phyloP scores from a whole-genome alignment of 768 basidiomycete genomes.

The Kwoniella sp. region DNA sequence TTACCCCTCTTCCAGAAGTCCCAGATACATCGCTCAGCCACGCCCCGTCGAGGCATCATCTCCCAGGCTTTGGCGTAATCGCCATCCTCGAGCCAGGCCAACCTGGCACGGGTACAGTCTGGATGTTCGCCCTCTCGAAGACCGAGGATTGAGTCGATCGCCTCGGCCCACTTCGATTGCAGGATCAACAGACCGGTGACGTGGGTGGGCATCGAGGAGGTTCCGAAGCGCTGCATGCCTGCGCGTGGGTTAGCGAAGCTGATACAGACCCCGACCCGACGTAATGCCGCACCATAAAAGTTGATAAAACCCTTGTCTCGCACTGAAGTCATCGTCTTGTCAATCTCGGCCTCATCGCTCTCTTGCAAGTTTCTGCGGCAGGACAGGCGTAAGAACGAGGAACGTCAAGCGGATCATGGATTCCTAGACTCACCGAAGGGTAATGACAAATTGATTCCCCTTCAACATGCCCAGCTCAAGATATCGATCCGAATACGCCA shows the following conservation, averaged over 20 bases:
- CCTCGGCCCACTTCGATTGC: constrained; percentile 82
- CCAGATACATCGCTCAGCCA: constrained; percentile 87
- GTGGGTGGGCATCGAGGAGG: constrained; percentile 91
- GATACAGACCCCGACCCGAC: neutral
- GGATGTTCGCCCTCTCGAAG: constrained; percentile 87
- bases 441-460: constrained; percentile 93
- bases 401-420: too few species aligned
- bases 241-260: neutral
- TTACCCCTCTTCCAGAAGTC: constrained; percentile 75
- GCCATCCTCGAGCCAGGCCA: constrained; percentile 80
- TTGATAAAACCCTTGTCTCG: constrained; percentile 90
- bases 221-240: constrained; percentile 99
- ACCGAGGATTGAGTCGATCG: constrained; percentile 73
- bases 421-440: constrained; percentile 63
- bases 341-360: constrained; percentile 66
- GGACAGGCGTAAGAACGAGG: neutral
- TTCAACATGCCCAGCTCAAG: constrained; percentile 93
- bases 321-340: constrained; percentile 69
- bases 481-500: constrained; percentile 74
- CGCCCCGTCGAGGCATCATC: constrained; percentile 81
- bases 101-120: constrained; percentile 74
- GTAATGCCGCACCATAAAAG: constrained; percentile 73
- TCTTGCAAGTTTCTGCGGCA: constrained; percentile 72
- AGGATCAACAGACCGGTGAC: constrained; percentile 86
- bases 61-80: constrained; percentile 76